Base-by-base conservation (phyloP, 192 early-diverging fungal genomes). In the Spizellomyces sp. region DNA sequence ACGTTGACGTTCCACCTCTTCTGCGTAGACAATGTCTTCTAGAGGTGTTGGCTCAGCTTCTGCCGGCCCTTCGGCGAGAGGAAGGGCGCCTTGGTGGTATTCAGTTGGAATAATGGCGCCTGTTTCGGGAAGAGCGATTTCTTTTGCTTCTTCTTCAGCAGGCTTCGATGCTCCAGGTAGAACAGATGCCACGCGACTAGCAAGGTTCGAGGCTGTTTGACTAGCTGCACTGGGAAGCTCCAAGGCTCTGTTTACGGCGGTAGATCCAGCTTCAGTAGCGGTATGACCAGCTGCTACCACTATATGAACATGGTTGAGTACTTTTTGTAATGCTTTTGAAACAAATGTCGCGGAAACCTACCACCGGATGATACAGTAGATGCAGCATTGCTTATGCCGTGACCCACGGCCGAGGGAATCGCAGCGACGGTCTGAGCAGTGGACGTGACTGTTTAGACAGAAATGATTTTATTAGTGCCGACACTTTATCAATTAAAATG, bases 1-100 rank as follows among this genome's bases (percentile, higher is more conserved):
- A 43, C 68, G 56, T 10, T 12, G 14, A 15, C 68, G 68, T 42
- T 70, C 68, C 6, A 62, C 58, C 47, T 70, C 68, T 45, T 62
- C 43, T n/a, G 68, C 68, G 41, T 70, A 59, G 17, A 19, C 46
- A 45, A 70, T n/a, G 4, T 70, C 68, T 14, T 59, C 58, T 9
- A 67, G 47, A 10, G 48, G 66, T 55, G 68, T 70, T 5, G 66
- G 19, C 4, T 67, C 17, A 21, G 43, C 17, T 17, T 62, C 43
- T 10, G 21, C 21, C 15, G 42, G 36, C 1, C 15, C 41, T 36
- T 17, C 66, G 21, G 66, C 43, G 8, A 55, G 17, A 5, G 15
- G 36, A 15, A 27, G 15, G 4, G 41, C 17, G 44, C 68, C 68
- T 47, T 70, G 68, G 4, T 14, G 12, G n/a, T 22, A 70, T 14